phyloP scores from a whole-genome alignment of 257 asterid species.

The Paraleonurus japonicus region DNA sequence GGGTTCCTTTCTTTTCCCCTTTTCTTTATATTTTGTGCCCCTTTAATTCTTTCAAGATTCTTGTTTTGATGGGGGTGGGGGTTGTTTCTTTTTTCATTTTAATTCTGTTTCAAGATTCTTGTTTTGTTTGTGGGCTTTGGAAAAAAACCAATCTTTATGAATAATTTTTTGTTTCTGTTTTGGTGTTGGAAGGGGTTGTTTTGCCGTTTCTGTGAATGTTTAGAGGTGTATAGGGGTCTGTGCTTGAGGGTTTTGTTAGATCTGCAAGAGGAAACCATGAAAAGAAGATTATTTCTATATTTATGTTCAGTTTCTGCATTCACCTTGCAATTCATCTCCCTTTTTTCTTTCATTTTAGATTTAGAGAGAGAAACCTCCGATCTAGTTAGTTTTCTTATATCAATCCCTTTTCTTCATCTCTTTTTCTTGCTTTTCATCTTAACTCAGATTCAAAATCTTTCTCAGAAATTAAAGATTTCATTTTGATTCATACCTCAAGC shows the following conservation, averaged over 20 bases:
- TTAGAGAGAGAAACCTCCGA: conserved; percentile 26
- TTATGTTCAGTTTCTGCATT: conserved; percentile 44
- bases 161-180: no score
- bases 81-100: no score
- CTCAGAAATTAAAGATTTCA: not conserved
- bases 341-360: conserved; percentile 12
- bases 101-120: conserved; percentile 18
- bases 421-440: conserved; percentile 1
- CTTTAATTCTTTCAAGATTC: not conserved
- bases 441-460: not conserved
- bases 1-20: not conserved
- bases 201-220: conserved; percentile 81
- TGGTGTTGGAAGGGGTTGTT: no score
- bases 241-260: conserved; percentile 74
- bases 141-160: conserved; percentile 36
- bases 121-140: not conserved
- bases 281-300: conserved; percentile 66
- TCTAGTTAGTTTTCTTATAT: conserved; percentile 23
- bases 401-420: conserved; percentile 11
- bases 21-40: no score
- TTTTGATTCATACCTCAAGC: not conserved
- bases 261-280: conserved; percentile 93
- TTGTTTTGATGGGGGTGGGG: not conserved
- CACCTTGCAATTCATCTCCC: conserved; percentile 26
- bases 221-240: conserved; percentile 70